Base-by-base conservation (phyloP, 2,329 filamentous ascomycete genomes). In the Diaporthe ilicicola region DNA sequence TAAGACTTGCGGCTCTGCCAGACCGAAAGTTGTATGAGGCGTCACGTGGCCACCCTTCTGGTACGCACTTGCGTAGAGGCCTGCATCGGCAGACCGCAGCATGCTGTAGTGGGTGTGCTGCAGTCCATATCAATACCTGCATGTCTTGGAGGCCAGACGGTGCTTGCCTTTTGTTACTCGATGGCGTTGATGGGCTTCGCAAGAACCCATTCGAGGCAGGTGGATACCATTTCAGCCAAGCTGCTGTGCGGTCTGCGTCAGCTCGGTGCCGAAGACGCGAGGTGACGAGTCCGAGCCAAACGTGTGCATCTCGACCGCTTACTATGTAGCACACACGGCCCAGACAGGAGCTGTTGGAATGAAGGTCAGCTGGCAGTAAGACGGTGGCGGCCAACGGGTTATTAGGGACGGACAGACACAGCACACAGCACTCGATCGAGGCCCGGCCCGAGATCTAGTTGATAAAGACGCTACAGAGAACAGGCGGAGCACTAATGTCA, bases 1-100 rank as follows among this genome's bases (percentile, higher is more conserved):
- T 50, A 24, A 64, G 59, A 64, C 37, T 3, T 50, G 59, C 42
- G 59, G 59, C 59, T 64, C 59, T 64, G 44, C 42, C n/a, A 34
- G 12, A 64, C 59, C 59, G 59, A 64, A 64, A 17, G 50, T 50
- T 50, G 59, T n/a, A 34, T 4, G 29, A 64, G 29, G 44, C 44
- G 22, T 37, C 59, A 64, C 44, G 59, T 64, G 59, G 29, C 34
- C 29, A 8, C 53, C n/a, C 13, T 27, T 56, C 3, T 9, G 7
- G n/a, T 50, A 64, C 59, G 59, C 59, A 64, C 42, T 27, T 24
- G 59, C 42, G 42, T 44, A 64, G 19, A 19, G 17, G 19, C 42
- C 27, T 27, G 59, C 29, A 37, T n/a, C 22, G n/a, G 44, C 59
- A 50, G 42, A 15, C 44, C 46, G 59, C 44, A 37, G 42, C 10